phyloP scores from a whole-genome alignment of 2,329 filamentous ascomycete species.

The Aciculosporium take region DNA sequence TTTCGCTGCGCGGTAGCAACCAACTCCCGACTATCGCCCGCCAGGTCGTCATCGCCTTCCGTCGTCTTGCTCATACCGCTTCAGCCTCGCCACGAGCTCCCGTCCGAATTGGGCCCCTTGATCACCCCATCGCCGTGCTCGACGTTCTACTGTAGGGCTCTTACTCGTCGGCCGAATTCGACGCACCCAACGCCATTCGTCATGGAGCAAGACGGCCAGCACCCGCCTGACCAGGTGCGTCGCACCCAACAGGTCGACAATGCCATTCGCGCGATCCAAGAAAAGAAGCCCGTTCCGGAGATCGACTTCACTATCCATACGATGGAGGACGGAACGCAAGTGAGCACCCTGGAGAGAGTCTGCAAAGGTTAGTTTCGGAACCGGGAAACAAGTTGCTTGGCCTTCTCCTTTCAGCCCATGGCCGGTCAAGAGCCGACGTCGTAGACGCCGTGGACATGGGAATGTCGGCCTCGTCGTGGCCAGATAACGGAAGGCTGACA shows the following conservation, averaged over 20 bases:
- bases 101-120: neutral
- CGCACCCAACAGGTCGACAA: conserved; percentile 62
- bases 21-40: conserved; percentile 5
- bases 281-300: conserved; percentile 92
- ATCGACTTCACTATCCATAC: conserved; percentile 98
- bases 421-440: neutral
- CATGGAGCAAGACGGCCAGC: conserved; percentile 36
- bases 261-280: conserved; percentile 77
- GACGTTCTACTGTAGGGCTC: conserved; percentile 11
- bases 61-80: neutral
- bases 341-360: conserved; percentile 88
- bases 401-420: neutral
- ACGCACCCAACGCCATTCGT: neutral
- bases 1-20: neutral
- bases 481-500: conserved; percentile 8
- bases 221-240: conserved; percentile 26
- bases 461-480: neutral
- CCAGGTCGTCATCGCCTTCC: conserved; percentile 6
- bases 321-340: conserved; percentile 93
- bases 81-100: neutral
- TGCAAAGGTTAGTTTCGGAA: conserved; percentile 74
- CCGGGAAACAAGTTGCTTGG: neutral
- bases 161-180: conserved; percentile 5
- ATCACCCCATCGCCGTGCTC: conserved; percentile 11
- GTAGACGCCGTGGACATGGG: neutral